These are phyloP conservation scores for Cenchrus fungigraminus DNA, from an alignment of 176 grass and related monocot species.

Conservation along the genomic window DNA sequence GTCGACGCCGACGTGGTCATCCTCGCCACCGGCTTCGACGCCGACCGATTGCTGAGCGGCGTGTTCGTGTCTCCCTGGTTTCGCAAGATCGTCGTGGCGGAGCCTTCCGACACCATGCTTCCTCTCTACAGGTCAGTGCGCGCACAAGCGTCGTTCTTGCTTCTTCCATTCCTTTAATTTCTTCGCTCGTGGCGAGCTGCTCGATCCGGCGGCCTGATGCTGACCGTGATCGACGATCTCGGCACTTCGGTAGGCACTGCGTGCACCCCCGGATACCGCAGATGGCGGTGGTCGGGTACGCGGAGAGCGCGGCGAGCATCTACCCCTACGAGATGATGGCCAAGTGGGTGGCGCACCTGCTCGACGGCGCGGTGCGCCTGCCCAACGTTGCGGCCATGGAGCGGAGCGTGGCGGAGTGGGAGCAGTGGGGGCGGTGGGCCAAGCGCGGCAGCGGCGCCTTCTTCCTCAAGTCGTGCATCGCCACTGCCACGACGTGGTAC, in stretches of 20 bases:
- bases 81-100: slow-evolving; percentile 10
- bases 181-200: no score
- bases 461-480: slow-evolving; percentile 21
- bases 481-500: slow-evolving; percentile 42
- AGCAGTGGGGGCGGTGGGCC: slow-evolving; percentile 29
- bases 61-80: slow-evolving; percentile 42
- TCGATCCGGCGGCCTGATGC: no score
- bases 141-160: no score
- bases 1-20: slow-evolving; percentile 41
- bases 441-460: not conserved
- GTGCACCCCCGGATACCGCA: slow-evolving; percentile 57
- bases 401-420: slow-evolving; percentile 38
- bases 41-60: slow-evolving; percentile 39
- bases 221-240: no score
- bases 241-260: slow-evolving; percentile 7
- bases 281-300: slow-evolving; percentile 46
- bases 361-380: slow-evolving; percentile 42
- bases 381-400: slow-evolving; percentile 50
- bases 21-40: slow-evolving; percentile 52
- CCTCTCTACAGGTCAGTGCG: slow-evolving; percentile 12
- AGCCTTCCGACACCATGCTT: not conserved
- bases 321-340: slow-evolving; percentile 39
- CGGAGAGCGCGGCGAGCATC: slow-evolving; percentile 35
- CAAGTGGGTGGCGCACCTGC: slow-evolving; percentile 52
- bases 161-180: no score